phyloP scores from a whole-genome alignment of 371 early-diverging fungal species.

The Circinella umbellata region DNA sequence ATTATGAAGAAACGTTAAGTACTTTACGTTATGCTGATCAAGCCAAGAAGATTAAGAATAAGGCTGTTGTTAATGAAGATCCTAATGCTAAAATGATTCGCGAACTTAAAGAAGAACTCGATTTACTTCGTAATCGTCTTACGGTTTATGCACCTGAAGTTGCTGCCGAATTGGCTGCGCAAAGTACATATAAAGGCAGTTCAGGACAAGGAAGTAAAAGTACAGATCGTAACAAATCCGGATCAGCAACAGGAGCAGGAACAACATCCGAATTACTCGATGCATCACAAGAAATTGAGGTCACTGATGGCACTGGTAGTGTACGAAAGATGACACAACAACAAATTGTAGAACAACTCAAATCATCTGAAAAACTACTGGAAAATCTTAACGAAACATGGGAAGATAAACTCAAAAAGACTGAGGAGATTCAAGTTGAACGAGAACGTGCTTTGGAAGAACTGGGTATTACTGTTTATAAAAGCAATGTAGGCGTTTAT shows the following conservation, averaged over 20 bases:
- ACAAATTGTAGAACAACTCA: conserved; percentile 79
- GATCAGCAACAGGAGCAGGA: conserved; percentile 6
- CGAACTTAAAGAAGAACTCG: conserved; percentile 87
- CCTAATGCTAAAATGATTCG: conserved; percentile 85
- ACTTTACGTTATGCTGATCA: conserved; percentile 96
- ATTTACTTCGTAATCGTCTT: conserved; percentile 67
- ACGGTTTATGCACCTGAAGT: conserved; percentile 66
- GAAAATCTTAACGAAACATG: conserved; percentile 83
- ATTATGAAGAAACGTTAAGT: conserved; percentile 89
- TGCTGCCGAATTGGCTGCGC: conserved; percentile 43
- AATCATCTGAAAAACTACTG: conserved; percentile 88
- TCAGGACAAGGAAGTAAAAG: background rate
- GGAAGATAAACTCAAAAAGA: conserved; percentile 83
- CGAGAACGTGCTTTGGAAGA: conserved; percentile 82
- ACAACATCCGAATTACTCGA: conserved; percentile 3
- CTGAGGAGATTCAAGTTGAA: conserved; percentile 75
- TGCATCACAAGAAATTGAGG: conserved; percentile 35
- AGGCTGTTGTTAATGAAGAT: conserved; percentile 92
- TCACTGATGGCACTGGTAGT: conserved; percentile 56
- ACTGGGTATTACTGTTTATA: conserved; percentile 79
- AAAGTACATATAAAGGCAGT: conserved; percentile 37
- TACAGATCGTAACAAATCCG: conserved; percentile 2
- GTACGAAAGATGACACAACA: conserved; percentile 59
- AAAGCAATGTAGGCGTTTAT: conserved; percentile 79
- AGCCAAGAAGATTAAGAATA: conserved; percentile 92